A percentile compares a stretch with the other conserved stretches of the same genome.
These are phyloP conservation scores for Mallotus nudiflorus DNA, from an alignment of 345 rosid genomes.

Conservation along the genomic window DNA sequence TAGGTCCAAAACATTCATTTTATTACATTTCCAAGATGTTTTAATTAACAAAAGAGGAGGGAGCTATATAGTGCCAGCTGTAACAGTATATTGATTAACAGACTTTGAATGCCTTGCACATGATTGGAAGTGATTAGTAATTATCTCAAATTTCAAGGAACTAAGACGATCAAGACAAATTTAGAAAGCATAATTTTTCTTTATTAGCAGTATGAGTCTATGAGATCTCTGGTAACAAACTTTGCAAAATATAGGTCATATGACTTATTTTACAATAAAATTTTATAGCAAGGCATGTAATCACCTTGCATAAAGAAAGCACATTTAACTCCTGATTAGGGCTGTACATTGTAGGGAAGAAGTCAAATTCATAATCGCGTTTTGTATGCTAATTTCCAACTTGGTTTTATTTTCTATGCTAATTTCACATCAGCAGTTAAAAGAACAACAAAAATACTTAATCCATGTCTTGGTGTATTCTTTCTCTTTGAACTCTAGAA, in stretches of 20 bases:
- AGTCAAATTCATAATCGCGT: neutral
- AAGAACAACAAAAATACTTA: neutral
- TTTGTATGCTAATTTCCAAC: neutral
- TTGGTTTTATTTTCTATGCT: constrained; percentile 1
- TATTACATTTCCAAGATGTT: neutral
- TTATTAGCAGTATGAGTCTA: neutral
- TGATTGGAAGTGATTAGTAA: neutral
- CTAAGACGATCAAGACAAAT: neutral
- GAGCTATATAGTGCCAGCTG: neutral
- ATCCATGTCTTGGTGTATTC: neutral
- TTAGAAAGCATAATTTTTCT: neutral
- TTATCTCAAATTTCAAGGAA: neutral
- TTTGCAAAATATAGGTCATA: neutral
- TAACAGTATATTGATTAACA: constrained; percentile 12
- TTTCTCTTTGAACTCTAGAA: neutral
- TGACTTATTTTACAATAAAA: neutral
- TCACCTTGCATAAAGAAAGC: too few relatives aligned
- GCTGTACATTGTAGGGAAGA: too few relatives aligned
- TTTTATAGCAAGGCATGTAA: neutral
- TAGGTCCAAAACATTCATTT: neutral
- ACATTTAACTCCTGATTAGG: too few relatives aligned
- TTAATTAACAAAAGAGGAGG: too few relatives aligned
- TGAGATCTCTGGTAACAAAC: neutral
- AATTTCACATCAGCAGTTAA: neutral
- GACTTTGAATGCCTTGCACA: neutral